Percentiles rank a stretch among this genome's conserved stretches.
Evolutionary conservation across 768 basidiomycete genomes (phyloP).

Genomic region (Lentinula aciculospora): DNA sequence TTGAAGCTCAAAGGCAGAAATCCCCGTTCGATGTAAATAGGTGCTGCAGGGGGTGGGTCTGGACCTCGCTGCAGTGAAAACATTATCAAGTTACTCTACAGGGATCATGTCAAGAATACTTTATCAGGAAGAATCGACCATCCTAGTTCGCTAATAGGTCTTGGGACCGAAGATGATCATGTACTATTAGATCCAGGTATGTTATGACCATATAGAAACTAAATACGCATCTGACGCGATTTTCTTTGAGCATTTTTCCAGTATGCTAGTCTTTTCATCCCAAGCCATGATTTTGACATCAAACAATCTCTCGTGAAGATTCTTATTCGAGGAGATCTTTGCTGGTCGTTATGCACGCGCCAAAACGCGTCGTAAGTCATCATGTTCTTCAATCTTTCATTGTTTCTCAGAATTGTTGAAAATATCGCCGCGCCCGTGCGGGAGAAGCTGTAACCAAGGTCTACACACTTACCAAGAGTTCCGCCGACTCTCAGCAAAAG

Average conservation of each 20-base stretch:
- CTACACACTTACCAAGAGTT: not conserved
- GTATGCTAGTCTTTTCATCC: not conserved
- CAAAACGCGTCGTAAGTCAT: not conserved
- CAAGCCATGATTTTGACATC: not conserved
- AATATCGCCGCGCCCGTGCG: not conserved
- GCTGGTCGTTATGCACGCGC: not conserved
- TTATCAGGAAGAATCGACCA: not conserved
- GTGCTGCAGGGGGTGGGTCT: too few species aligned
- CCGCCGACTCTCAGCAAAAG: not conserved
- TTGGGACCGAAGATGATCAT: not conserved
- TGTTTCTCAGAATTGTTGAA: not conserved
- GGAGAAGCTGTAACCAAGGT: not conserved
- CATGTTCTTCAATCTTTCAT: not conserved
- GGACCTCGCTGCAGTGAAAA: too few species aligned
- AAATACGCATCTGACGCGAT: not conserved
- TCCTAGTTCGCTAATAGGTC: not conserved
- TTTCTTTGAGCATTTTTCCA: not conserved
- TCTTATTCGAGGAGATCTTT: not conserved
- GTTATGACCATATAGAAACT: not conserved
- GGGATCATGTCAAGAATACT: not conserved
- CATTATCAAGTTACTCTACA: not conserved
- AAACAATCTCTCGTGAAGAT: not conserved
- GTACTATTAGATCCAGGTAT: not conserved
- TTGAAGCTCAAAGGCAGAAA: not conserved
- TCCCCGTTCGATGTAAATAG: too few species aligned